These are phyloP conservation scores for Dalbergia cochinchinensis DNA, from an alignment of 306 rosid genomes.

Conservation along the genomic window DNA sequence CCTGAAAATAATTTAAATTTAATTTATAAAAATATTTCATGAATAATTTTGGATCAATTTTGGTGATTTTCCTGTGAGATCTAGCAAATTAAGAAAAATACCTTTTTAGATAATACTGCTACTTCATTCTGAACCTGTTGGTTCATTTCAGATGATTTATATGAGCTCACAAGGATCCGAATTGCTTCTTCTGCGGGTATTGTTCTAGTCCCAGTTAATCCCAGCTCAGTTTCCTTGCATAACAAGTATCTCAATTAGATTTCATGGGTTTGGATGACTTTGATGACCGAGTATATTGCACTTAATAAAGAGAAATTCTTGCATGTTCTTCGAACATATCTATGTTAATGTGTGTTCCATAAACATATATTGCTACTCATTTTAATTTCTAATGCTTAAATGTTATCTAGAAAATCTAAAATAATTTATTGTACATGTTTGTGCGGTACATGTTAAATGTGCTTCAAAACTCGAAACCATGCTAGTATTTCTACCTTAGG, in stretches of 20 bases:
- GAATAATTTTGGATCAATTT: background rate
- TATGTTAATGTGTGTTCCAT: too few relatives aligned
- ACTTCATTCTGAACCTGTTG: conserved; percentile 46
- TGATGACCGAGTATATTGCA: background rate
- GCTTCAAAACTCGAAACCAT: too few relatives aligned
- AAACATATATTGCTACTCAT: too few relatives aligned
- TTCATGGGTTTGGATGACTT: background rate
- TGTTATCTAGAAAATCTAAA: too few relatives aligned
- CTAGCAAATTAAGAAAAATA: background rate
- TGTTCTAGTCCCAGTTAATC: conserved; percentile 22
- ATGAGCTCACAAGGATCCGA: conserved; percentile 40
- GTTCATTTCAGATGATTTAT: conserved; percentile 45
- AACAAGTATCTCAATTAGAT: background rate
- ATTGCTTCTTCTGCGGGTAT: conserved; percentile 49
- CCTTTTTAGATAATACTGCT: conserved; percentile 38
- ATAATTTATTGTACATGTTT: too few relatives aligned
- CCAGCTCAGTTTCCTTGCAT: conserved; percentile 57
- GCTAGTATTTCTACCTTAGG: too few relatives aligned
- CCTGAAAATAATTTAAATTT: conserved; percentile 40
- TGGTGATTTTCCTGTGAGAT: background rate
- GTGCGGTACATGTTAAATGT: too few relatives aligned
- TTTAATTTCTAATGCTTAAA: too few relatives aligned
- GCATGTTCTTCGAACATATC: too few relatives aligned
- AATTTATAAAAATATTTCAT: background rate
- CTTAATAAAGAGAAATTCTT: too few relatives aligned